Conservation (phyloP, 2,329 filamentous ascomycete genomes). For the Elsinoe arachidis region DNA sequence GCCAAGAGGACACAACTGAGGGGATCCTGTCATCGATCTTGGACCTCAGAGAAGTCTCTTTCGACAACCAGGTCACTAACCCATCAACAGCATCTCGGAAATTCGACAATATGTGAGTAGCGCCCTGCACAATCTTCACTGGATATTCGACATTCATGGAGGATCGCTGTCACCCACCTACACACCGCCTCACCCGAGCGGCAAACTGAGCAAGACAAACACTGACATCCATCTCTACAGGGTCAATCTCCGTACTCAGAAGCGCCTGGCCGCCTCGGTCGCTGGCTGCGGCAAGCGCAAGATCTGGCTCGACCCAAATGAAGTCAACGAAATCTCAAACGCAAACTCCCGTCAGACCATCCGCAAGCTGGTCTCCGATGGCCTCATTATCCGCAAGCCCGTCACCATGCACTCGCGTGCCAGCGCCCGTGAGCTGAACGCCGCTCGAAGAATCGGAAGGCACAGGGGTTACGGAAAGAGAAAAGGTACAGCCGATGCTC, state of each 20-base stretch:
- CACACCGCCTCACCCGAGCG: background rate
- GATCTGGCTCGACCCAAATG: constrained; percentile 99
- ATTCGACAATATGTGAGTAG: constrained; percentile 14
- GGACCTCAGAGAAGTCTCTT: constrained; percentile 11
- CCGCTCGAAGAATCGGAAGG: constrained; percentile 87
- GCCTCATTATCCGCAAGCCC: constrained; percentile 99
- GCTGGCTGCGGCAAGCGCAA: constrained; percentile 99
- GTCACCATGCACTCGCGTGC: constrained; percentile 99
- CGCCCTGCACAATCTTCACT: background rate
- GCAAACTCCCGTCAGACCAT: constrained; percentile 99
- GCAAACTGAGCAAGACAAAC: constrained; percentile 6
- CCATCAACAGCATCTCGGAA: constrained; percentile 14
- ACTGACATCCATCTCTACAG: constrained; percentile 41
- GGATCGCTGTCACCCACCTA: background rate
- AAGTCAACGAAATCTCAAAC: constrained; percentile 98
- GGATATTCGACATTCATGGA: background rate
- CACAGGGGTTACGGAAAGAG: constrained; percentile 99
- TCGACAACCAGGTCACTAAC: constrained; percentile 14
- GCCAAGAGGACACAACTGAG: constrained; percentile 9
- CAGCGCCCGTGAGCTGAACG: constrained; percentile 89
- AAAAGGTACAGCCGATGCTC: constrained; percentile 99
- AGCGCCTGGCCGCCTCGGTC: constrained; percentile 98
- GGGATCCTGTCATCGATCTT: constrained; percentile 2
- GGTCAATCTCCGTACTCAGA: constrained; percentile 99
- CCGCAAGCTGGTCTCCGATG: constrained; percentile 99